phyloP scores from a whole-genome alignment of 805 yeast genomes.

The Ogataea methylovora region DNA sequence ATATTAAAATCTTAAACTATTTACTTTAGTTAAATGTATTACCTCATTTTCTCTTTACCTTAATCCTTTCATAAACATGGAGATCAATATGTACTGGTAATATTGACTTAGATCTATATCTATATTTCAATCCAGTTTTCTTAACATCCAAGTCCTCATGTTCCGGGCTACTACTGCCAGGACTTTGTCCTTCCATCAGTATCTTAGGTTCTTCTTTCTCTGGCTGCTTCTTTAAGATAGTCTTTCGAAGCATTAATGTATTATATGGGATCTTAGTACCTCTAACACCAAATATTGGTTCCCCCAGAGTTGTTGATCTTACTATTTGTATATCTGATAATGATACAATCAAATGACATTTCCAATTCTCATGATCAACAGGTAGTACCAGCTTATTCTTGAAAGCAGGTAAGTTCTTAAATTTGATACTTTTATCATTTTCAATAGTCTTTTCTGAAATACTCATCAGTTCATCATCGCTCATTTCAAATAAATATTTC shows the following conservation, averaged over 20 bases:
- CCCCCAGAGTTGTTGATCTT: slow-evolving; percentile 1
- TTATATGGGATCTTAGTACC: too few species aligned
- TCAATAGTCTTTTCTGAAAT: slow-evolving; percentile 5
- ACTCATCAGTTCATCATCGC: slow-evolving; percentile 12
- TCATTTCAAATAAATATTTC: slow-evolving; percentile 13
- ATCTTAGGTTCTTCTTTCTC: too few species aligned
- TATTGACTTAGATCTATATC: slow-evolving; percentile 5
- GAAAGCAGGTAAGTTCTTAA: not conserved
- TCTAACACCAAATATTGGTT: not conserved
- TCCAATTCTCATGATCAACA: slow-evolving; percentile 17
- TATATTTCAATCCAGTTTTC: slow-evolving; percentile 13
- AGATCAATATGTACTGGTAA: slow-evolving; percentile 15
- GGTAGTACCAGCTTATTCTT: slow-evolving; percentile 1
- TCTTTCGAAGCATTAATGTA: too few species aligned
- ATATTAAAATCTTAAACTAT: too few species aligned
- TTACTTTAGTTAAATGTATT: too few species aligned
- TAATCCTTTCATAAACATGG: slow-evolving; percentile 16
- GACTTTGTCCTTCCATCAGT: too few species aligned
- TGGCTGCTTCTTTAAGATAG: too few species aligned
- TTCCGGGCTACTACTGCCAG: too few species aligned
- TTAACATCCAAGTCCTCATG: too few species aligned
- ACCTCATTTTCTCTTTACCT: too few species aligned
- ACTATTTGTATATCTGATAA: slow-evolving; percentile 13
- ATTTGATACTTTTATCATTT: slow-evolving; percentile 1
- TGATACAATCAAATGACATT: slow-evolving; percentile 14